These are phyloP conservation scores for Yarrowia alimentaria DNA, from an alignment of 805 yeast genomes.

Conservation along the genomic window DNA sequence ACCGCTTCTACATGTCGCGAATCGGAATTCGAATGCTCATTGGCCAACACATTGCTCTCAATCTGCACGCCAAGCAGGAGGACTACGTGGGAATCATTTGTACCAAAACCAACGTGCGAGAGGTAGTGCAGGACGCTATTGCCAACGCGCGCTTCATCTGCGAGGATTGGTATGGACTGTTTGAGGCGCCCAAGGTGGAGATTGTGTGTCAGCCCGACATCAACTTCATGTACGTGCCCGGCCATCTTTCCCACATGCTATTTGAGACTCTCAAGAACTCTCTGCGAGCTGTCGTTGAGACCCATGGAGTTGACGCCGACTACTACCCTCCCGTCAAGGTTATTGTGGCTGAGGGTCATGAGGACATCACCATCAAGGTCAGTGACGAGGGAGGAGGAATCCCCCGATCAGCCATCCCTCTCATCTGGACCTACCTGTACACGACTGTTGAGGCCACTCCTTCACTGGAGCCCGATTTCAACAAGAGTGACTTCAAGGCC, in stretches of 20 bases:
- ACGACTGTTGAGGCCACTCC: conserved; percentile 81
- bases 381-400: conserved; percentile 95
- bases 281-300: conserved; percentile 83
- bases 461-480: conserved; percentile 55
- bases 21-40: conserved; percentile 91
- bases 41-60: conserved; percentile 89
- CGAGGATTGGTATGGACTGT: conserved; percentile 83
- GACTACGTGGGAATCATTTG: conserved; percentile 89
- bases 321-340: conserved; percentile 81
- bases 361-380: conserved; percentile 85
- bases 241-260: conserved; percentile 86
- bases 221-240: conserved; percentile 88
- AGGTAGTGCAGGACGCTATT: conserved; percentile 81
- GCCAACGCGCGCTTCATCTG: conserved; percentile 89
- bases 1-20: conserved; percentile 83
- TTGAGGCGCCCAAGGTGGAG: conserved; percentile 81
- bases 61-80: conserved; percentile 54
- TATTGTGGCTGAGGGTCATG: conserved; percentile 83
- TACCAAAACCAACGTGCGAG: conserved; percentile 77
- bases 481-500: conserved; percentile 68
- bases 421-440: conserved; percentile 88
- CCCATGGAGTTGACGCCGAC: conserved; percentile 64
- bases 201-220: conserved; percentile 73
- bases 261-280: conserved; percentile 87
- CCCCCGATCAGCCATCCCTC: conserved; percentile 75